Conservation (phyloP, 2,329 filamentous ascomycete species). For the Fusarium pseudocircinatum region DNA sequence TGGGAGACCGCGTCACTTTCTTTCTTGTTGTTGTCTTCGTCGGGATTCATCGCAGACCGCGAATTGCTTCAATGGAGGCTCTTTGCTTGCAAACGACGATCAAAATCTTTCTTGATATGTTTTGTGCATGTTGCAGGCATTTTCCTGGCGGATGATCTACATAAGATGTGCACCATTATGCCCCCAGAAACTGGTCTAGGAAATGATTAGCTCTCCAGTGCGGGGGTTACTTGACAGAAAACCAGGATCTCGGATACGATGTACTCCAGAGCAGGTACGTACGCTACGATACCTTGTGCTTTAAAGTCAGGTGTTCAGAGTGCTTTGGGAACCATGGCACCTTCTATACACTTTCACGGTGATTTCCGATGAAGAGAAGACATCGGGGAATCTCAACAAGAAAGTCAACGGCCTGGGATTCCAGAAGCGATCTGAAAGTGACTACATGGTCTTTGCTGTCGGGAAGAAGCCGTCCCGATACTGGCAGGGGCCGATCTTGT, state of each 20-base stretch:
- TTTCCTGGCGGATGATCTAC: constrained; percentile 37
- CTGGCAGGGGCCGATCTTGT: constrained; percentile 43
- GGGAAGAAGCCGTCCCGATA: constrained; percentile 35
- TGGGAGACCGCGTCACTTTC: neutral
- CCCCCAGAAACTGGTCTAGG: constrained; percentile 17
- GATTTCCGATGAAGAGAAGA: neutral
- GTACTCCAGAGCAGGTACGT: neutral
- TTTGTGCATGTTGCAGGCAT: constrained; percentile 7
- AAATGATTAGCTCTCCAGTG: constrained; percentile 24
- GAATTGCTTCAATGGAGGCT: neutral
- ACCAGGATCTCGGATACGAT: constrained; percentile 13
- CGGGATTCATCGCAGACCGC: neutral
- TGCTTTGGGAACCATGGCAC: neutral
- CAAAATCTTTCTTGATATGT: neutral
- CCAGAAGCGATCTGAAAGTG: constrained; percentile 23
- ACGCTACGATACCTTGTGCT: neutral
- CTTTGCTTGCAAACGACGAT: neutral
- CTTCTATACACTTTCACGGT: neutral
- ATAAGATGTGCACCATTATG: constrained; percentile 44
- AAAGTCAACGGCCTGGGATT: constrained; percentile 2
- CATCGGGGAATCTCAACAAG: neutral
- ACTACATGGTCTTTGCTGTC: constrained; percentile 22
- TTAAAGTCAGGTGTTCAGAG: neutral
- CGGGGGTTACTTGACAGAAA: constrained; percentile 18
- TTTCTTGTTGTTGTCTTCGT: neutral